Base-by-base conservation (phyloP, 2,329 filamentous ascomycete genomes). In the Mycosphaerella arachidis region DNA sequence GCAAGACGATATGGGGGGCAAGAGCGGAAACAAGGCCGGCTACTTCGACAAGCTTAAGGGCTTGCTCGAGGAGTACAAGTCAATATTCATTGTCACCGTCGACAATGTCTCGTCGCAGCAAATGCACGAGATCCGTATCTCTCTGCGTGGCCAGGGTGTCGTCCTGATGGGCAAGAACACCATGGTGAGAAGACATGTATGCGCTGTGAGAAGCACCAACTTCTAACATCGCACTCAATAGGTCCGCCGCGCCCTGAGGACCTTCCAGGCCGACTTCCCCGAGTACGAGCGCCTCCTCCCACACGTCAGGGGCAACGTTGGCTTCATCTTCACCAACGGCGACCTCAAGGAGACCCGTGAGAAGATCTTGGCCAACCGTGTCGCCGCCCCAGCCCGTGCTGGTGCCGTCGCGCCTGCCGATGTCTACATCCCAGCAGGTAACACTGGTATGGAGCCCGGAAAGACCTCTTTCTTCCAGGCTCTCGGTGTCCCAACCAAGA, bases 381-480 rank as follows among this genome's bases (percentile, higher is more conserved):
- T 99, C 77, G 93, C 93, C 71, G 94, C 94, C 69, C 94, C 94
- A 68, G 94, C 94, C 72, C 92, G 94, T 91, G 93, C 94, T 75
- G 95, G 95, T 88, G 94, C 95, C 75, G 75, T 99, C 73, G 95
- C 94, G 71, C 94, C 95, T 70, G 81, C 77, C 75, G 95, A 99
- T 80, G 94, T 99, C 78, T 99, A 82, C 84, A 79, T 99, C 71
- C 94, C 94, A 70, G 94, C 92, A 72, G 94, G 94, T 82, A 99
- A 99, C 90, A 99, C 94, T 75, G 94, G 94, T 84, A 99, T 99
- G 94, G 94, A 99, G 82, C 95, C 94, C 78, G 95, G 95, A 81
- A 99, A 99, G 90, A 99, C 94, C 76, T 97, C 94, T 78, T 99
- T 99, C 92, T 99, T 99, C 92, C 94, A 99, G 89, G 94, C 94